Evolutionary conservation across 2,329 filamentous ascomycete species (phyloP), one percentile per base, ranked within the genome.

Genomic region (Scedosporium apiospermum): DNA sequence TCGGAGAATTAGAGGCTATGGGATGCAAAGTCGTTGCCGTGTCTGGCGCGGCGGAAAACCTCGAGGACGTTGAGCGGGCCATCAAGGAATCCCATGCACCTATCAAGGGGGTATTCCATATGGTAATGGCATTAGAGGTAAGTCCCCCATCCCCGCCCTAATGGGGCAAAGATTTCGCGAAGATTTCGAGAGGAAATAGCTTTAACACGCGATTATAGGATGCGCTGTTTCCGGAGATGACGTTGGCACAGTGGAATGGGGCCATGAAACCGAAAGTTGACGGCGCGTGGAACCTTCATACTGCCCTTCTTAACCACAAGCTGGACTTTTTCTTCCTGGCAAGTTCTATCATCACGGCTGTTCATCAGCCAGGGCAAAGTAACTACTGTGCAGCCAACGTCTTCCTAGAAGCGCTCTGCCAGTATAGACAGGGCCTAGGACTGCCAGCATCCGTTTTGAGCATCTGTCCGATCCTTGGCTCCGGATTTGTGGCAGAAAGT

Each of bases 371-470:
- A 6, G 81, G 82, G 0, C 84, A 86, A 64, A 78, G 81, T 16
- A 85, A 84, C 69, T 86, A 86, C 64, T 79, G 81, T 2, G 81
- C 82, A 0, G 82, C 79, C 6, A 83, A 83, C 66, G 73, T 72
- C 58, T 82, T 79, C 66, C 74, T 80, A 59, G 80, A 83, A 60
- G 76, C 79, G 0, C 72, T 83, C 18, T 78, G 80, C 0, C 69
- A 69, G 5, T 70, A 73, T 60, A 68, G 71, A 49, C 69, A 69
- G 0, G 68, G 68, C 0, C 69, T 69, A 26, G 78, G 78, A 1
- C 69, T 80, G 1, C 72, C 77, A 3, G 79, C 77, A 21, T 74
- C 78, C 0, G 77, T 77, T 0, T 72, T 87, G 1, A 78, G 86
- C 66, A 71, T 87, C 66, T 68, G 57, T n/a, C 57, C 57, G 27